Evolutionary conservation across 768 basidiomycete genomes (phyloP).

Genomic region (Lactarius sanguifluus): DNA sequence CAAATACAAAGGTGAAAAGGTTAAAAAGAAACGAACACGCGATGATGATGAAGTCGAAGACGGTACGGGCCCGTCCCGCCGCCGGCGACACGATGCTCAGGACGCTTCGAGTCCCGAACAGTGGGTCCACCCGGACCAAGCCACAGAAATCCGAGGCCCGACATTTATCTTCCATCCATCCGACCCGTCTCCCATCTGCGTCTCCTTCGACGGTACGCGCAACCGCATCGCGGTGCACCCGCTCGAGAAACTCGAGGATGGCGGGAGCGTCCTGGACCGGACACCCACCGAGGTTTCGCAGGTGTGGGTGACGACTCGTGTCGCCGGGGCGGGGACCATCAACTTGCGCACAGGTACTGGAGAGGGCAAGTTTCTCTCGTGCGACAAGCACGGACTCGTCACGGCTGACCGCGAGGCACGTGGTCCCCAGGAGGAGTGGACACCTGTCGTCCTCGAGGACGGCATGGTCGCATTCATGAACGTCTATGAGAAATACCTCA

Average conservation of each 20-base stretch:
- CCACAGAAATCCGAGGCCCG: constrained; percentile 80
- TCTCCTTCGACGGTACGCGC: constrained; percentile 78
- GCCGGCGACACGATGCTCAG: constrained; percentile 49
- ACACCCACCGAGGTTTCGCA: constrained; percentile 80
- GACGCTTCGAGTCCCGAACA: constrained; percentile 69
- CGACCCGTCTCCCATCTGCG: constrained; percentile 70
- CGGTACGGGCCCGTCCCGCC: constrained; percentile 45
- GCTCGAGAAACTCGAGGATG: constrained; percentile 62
- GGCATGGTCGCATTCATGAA: constrained; percentile 89
- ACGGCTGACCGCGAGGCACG: constrained; percentile 85
- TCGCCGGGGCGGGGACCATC: constrained; percentile 80
- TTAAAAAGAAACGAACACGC: constrained; percentile 77
- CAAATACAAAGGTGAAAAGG: constrained; percentile 87
- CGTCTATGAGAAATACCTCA: constrained; percentile 84
- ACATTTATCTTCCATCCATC: constrained; percentile 84
- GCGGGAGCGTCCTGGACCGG: constrained; percentile 54
- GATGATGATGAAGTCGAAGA: constrained; percentile 48
- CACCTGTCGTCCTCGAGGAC: constrained; percentile 74
- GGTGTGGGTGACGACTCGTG: constrained; percentile 88
- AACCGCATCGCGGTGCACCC: constrained; percentile 65
- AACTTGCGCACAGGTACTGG: constrained; percentile 86
- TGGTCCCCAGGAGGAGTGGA: constrained; percentile 94
- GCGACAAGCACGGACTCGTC: constrained; percentile 82
- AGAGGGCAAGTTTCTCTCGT: constrained; percentile 87
- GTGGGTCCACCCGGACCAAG: constrained; percentile 74